Evolutionary conservation across 164 flowering plant genomes (phyloP).

Genomic region (Dillenia suffruticosa): DNA sequence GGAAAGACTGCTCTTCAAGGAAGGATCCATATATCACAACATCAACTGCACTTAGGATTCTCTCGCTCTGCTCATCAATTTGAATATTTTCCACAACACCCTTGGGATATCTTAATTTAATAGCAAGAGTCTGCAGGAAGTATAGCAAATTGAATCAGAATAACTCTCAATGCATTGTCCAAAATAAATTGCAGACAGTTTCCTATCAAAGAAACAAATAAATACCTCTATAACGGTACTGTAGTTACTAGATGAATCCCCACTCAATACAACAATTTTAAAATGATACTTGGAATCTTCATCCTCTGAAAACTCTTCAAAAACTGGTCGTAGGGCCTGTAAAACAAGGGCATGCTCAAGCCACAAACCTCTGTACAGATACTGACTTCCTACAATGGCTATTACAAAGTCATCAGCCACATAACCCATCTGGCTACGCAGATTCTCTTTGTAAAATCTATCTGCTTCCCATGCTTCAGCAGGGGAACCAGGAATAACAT

Average conservation of each 20-base stretch:
- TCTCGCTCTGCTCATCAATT: slow-evolving; percentile 40
- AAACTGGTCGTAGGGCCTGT: slow-evolving; percentile 64
- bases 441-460: slow-evolving; percentile 23
- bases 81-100: slow-evolving; percentile 53
- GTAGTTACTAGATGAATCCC: slow-evolving; percentile 53
- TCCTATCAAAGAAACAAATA: neutral
- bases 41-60: slow-evolving; percentile 43
- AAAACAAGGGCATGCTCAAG: slow-evolving; percentile 85
- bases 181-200: neutral
- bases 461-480: slow-evolving; percentile 67
- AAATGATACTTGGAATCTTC: slow-evolving; percentile 36
- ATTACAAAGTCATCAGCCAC: slow-evolving; percentile 52
- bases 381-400: slow-evolving; percentile 72
- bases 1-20: slow-evolving; percentile 87
- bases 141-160: neutral
- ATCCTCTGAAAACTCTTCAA: slow-evolving; percentile 30
- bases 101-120: slow-evolving; percentile 57
- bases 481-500: slow-evolving; percentile 89
- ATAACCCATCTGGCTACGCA: slow-evolving; percentile 40
- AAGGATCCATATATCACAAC: slow-evolving; percentile 90
- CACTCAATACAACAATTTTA: slow-evolving; percentile 54
- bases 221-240: slow-evolving; percentile 69
- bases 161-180: neutral
- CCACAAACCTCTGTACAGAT: slow-evolving; percentile 81
- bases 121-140: slow-evolving; percentile 60